Base-by-base conservation (phyloP, 2,329 filamentous ascomycete species). In the Cytospora leucostoma region DNA sequence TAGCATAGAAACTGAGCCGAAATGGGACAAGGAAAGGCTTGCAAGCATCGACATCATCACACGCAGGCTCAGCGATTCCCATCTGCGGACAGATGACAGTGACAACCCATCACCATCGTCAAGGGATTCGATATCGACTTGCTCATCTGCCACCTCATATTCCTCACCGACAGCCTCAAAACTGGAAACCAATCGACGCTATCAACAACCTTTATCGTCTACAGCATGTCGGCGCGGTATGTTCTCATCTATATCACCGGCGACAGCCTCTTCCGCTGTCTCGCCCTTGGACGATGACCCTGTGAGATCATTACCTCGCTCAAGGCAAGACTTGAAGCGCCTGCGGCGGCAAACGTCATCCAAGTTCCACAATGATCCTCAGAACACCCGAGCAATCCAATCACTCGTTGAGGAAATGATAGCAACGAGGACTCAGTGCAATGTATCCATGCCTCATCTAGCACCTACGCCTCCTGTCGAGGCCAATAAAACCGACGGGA, bases 391-490 rank as follows among this genome's bases (percentile, higher is more conserved):
- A 19, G 59, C 40, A 15, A 54, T 60, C 27, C 62, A 68, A 11
- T 56, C 35, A 7, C 56, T 63, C 3, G 61, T 63, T 7, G 61
- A 69, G 33, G 65, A 17, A 19, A 67, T 67, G 62, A 58, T 67
- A 13, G 55, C 63, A 44, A 61, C 35, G 33, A 57, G 55, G 13
- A 63, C 55, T 32, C 65, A 67, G 53, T 64, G 67, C 60, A 63
- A 62, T 37, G 62, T 67, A 32, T 60, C 53, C 44, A 38, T 38
- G 4, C 58, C 62, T 19, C 37, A 62, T 15, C 50, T 61, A 12
- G 50, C 59, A 17, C 44, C 51, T 19, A 37, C 61, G 13, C 32
- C 51, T 6, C 55, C 63, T n/a, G 62, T 70, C 32, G 68, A 67
- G 15, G 52, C 62, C 3, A 54, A 56, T 21, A 56, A 61, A 5